Conservation (phyloP, 2,329 filamentous ascomycete genomes). For the Neophaeococcomyces aloes region DNA sequence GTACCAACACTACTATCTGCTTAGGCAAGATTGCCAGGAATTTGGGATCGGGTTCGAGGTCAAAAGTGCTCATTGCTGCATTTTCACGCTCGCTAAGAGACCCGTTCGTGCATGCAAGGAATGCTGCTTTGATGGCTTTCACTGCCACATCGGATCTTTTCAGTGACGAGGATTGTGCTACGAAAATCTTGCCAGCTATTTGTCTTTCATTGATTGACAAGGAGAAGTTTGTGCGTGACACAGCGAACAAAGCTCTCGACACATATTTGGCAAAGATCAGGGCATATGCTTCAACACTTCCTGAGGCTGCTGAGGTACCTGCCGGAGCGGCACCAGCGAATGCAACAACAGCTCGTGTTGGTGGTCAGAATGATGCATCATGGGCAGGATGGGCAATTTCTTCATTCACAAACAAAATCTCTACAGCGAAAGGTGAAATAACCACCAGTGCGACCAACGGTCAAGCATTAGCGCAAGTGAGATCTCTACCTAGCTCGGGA, state of each 20-base stretch:
- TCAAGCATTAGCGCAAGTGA: constrained; percentile 28
- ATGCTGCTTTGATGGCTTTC: constrained; percentile 76
- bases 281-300: constrained; percentile 66
- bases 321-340: constrained; percentile 43
- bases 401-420: constrained; percentile 91
- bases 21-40: constrained; percentile 91
- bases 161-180: constrained; percentile 77
- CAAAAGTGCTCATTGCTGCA: constrained; percentile 86
- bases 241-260: constrained; percentile 81
- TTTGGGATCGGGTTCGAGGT: constrained; percentile 60
- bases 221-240: constrained; percentile 86
- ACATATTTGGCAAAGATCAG: constrained; percentile 72
- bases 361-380: constrained; percentile 60
- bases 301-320: constrained; percentile 68
- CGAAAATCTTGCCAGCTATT: constrained; percentile 69
- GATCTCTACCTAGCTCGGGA: constrained; percentile 39
- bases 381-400: constrained; percentile 99
- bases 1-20: constrained; percentile 97
- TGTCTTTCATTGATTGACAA: constrained; percentile 84
- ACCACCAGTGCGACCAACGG: constrained; percentile 41
- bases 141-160: constrained; percentile 79
- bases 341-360: constrained; percentile 51
- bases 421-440: constrained; percentile 77
- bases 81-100: constrained; percentile 83
- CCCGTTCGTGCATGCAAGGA: constrained; percentile 88